Conservation (phyloP, 2,329 filamentous ascomycete genomes). For the Apiospora malaysiana region DNA sequence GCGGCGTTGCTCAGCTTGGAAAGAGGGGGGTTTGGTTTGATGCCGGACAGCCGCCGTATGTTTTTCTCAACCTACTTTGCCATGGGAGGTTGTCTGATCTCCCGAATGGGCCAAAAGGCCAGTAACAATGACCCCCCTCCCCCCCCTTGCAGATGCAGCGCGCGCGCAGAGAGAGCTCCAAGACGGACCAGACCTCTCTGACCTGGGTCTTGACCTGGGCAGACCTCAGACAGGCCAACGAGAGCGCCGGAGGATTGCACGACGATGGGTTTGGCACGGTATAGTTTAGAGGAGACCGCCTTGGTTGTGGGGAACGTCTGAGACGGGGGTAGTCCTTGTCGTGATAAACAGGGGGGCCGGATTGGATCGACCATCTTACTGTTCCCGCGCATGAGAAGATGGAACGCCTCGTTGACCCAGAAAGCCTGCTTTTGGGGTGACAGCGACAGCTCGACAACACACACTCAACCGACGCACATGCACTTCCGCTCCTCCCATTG, state of each 20-base stretch:
- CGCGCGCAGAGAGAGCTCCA: background rate
- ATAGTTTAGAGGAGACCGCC: background rate
- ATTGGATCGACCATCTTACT: slow-evolving; percentile 14
- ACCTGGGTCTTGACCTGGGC: background rate
- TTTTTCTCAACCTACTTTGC: background rate
- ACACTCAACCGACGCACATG: slow-evolving; percentile 2
- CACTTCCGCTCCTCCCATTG: background rate
- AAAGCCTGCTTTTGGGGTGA: slow-evolving; percentile 7
- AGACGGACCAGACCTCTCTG: background rate
- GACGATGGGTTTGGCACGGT: background rate
- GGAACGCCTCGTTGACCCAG: slow-evolving; percentile 4
- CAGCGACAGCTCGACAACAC: slow-evolving; percentile 13
- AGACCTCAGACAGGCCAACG: slow-evolving; percentile 13
- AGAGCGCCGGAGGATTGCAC: slow-evolving; percentile 14
- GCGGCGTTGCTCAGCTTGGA: slow-evolving; percentile 12
- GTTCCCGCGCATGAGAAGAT: slow-evolving; percentile 10
- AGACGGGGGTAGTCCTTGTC: background rate
- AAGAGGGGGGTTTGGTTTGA: slow-evolving; percentile 15
- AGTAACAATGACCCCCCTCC: no score
- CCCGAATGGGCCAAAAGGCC: background rate
- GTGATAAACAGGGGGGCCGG: background rate
- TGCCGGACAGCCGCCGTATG: slow-evolving; percentile 9
- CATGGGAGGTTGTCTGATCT: slow-evolving; percentile 15
- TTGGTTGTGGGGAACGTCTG: slow-evolving; percentile 12
- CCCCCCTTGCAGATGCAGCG: background rate